phyloP scores from a whole-genome alignment of 2,329 filamentous ascomycete species.

The Pestalotiopsis sp. region DNA sequence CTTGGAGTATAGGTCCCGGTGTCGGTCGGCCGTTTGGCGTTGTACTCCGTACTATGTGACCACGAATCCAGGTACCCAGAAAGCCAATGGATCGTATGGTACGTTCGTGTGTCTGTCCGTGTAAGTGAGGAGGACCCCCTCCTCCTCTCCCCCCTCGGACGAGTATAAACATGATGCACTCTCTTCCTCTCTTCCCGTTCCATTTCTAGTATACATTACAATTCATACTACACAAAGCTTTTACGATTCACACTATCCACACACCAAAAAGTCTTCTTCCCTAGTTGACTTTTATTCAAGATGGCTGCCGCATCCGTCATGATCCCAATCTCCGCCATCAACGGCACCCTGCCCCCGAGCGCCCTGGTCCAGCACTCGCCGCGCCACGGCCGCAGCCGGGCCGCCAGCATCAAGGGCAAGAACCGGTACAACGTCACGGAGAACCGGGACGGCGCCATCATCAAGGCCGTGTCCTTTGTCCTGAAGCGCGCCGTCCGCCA shows the following conservation, averaged over 20 bases:
- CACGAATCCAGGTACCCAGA: background rate
- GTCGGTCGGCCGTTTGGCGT: background rate
- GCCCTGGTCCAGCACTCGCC: conserved; percentile 34
- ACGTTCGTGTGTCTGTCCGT: background rate
- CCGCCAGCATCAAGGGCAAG: conserved; percentile 40
- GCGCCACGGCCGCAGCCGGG: conserved; percentile 39
- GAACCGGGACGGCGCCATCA: conserved; percentile 39
- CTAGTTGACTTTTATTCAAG: background rate
- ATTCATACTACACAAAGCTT: background rate
- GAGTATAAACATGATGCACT: background rate
- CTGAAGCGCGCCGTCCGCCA: conserved; percentile 37
- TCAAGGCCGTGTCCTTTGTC: conserved; percentile 43
- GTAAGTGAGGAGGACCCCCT: background rate
- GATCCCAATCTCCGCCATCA: conserved; percentile 35
- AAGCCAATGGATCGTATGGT: background rate
- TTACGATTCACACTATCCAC: background rate
- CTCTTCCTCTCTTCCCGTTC: background rate
- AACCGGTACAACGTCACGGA: conserved; percentile 42
- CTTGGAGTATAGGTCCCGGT: background rate
- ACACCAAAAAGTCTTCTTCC: background rate
- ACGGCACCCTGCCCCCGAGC: conserved; percentile 36
- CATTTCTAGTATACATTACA: background rate
- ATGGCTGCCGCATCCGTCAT: conserved; percentile 37
- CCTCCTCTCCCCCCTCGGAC: background rate
- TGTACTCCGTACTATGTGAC: background rate